A percentile compares a stretch with the other conserved stretches of the same genome.
These are phyloP conservation scores for Martiniozyma abietophila DNA, from an alignment of 805 yeast species.

Conservation along the genomic window DNA sequence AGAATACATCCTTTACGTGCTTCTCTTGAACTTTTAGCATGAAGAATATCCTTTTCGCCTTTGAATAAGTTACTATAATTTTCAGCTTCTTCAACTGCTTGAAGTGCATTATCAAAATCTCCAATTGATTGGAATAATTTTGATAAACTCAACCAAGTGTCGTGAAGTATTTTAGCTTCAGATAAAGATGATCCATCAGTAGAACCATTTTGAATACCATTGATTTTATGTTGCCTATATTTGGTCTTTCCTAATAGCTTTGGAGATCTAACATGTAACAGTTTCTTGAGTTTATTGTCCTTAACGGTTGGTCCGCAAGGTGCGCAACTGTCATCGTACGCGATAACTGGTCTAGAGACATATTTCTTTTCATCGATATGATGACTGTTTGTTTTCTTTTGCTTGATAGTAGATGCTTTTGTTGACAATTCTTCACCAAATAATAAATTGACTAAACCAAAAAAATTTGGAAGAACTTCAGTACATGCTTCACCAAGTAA, in stretches of 20 bases:
- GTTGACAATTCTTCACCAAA: conserved; percentile 11
- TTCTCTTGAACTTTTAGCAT: too few relatives aligned
- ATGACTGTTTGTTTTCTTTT: conserved; percentile 3
- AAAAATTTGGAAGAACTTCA: conserved; percentile 48
- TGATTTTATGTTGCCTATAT: too few relatives aligned
- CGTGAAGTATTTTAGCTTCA: too few relatives aligned
- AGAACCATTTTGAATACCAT: too few relatives aligned
- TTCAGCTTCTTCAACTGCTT: conserved; percentile 67
- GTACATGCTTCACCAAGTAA: conserved; percentile 47
- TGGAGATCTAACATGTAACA: too few relatives aligned
- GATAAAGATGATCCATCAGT: too few relatives aligned
- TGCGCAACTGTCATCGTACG: conserved; percentile 6
- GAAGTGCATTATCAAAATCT: conserved; percentile 50
- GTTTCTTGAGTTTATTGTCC: too few relatives aligned
- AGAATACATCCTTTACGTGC: conserved; percentile 9
- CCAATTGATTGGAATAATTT: conserved; percentile 52
- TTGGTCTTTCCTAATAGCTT: too few relatives aligned
- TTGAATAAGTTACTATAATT: conserved; percentile 11
- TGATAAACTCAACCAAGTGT: conserved; percentile 78
- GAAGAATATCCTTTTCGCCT: neutral
- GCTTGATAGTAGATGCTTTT: neutral
- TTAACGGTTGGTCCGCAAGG: conserved; percentile 10
- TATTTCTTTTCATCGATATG: too few relatives aligned
- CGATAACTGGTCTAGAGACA: too few relatives aligned
- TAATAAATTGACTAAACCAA: conserved; percentile 41